phyloP scores from a whole-genome alignment of 441 rosid species.

The Syzygium syzygioides region DNA sequence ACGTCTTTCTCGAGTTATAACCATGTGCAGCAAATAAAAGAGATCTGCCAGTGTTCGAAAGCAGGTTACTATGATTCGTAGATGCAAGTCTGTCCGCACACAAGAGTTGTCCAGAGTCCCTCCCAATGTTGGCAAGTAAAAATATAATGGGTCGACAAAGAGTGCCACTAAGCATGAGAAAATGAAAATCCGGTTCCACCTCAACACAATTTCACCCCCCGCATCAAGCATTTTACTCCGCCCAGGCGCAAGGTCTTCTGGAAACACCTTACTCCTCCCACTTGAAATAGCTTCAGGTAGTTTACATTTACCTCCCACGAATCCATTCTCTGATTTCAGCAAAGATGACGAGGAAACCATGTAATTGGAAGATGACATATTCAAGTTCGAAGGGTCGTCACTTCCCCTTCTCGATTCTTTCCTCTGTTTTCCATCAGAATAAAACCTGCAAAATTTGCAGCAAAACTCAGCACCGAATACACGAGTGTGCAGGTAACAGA shows the following conservation, averaged over 20 bases:
- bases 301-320: constrained; percentile 36
- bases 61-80: constrained; percentile 60
- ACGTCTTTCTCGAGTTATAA: constrained; percentile 22
- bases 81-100: constrained; percentile 48
- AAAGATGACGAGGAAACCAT: constrained; percentile 41
- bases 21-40: constrained; percentile 73
- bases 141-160: too few relatives aligned
- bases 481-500: not conserved
- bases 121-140: too few relatives aligned
- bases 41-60: constrained; percentile 81
- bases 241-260: too few relatives aligned
- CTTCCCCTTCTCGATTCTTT: constrained; percentile 39
- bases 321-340: constrained; percentile 44
- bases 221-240: too few relatives aligned
- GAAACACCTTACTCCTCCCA: too few relatives aligned
- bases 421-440: constrained; percentile 48
- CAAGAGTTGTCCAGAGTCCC: constrained; percentile 21
- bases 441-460: constrained; percentile 44
- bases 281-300: constrained; percentile 11
- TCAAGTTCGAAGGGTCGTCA: constrained; percentile 37
- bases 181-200: too few relatives aligned
- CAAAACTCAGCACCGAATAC: not conserved
- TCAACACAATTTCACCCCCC: too few relatives aligned
- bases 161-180: too few relatives aligned
- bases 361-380: constrained; percentile 37